Evolutionary conservation across 805 yeast genomes (phyloP), one percentile per base, ranked within the genome.

Genomic region (Spathaspora hagerdaliae): DNA sequence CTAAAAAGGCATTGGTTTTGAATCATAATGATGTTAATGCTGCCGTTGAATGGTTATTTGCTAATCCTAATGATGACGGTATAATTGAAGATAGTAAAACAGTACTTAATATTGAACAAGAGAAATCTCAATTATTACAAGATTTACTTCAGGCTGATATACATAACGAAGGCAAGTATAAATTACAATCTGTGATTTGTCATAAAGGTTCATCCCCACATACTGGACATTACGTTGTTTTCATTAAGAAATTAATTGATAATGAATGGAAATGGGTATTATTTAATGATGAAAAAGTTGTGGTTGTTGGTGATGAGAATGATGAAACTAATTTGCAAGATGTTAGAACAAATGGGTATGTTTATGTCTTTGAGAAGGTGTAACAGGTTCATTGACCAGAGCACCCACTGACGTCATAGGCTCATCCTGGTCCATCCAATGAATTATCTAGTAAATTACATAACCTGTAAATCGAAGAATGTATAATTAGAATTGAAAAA

Each of bases 11-110:
- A 0, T 67, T 94, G 36, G 46, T 75, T 14, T 51, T 83, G 42
- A 83, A 77, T 53, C 64, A 69, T 6, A 78, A 79, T 27, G 85
- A 85, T 56, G 69, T 83, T 2, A 91, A 87, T 54, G 78, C 79
- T 1, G 86, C 98, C 4, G 85, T 90, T 5, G 97, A 90, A 48
- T 94, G 98, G 98, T 74, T 94, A 6, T 94, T 94, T 59, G 67
- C 68, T 24, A 78, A 92, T 58, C 88, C 95, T 9, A 86, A 86
- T 49, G 96, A 86, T 62, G 78, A 82, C 54, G 95, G 91, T 3
- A 74, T 63, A 6, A 52, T 84, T 4, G 69, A 71, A 4, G 39
- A 35, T 29, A 35, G 34, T 11, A 24, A 31, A 3, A 48, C 42
- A 36, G 49, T 27, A 2, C 50, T 59, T 47, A 73, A 77, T 56